Evolutionary conservation across 345 rosid species (phyloP), one percentile per base, ranked within the genome.

Genomic region (Kandelia obovata): DNA sequence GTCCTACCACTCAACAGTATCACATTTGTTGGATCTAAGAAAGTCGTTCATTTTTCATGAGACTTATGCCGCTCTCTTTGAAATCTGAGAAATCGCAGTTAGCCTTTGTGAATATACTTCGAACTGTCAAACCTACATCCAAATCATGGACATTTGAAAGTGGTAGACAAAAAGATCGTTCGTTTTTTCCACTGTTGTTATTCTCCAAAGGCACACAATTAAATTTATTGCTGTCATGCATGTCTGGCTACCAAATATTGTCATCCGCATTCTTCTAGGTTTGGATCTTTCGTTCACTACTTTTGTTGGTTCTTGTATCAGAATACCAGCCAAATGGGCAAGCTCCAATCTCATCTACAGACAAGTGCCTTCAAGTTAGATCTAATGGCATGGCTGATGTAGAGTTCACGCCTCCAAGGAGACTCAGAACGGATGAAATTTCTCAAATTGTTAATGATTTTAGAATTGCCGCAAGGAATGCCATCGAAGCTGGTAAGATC

Each of bases 381-480:
- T 2, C 84, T 63, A 81, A 71, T 58, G 94, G 89, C 39, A 13
- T 76, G 37, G 85, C 74, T 49, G 69, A 71, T 69, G 82, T 73
- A 8, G 2, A 70, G 39, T 91, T 82, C 77, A 62, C 88, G 0
- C 75, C 89, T 66, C 91, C 97, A 0, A 78, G 91, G 70, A 81
- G 82, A n/a, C 69, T 91, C 31, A 70, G 74, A 46, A 79, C 88
- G 0, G 89, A 85, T 35, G 92, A 91, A 78, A 88, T 91, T 67
- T 92, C 97, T n/a, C 66, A 74, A 63, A 73, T 85, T 69, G 85
- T 91, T 74, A 77, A 85, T 56, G 89, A 90, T 57, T 90, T 83
- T 57, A 84, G 89, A 64, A 75, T 81, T 68, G 94, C 96, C 59
- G 92, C 96, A 43, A 79, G 88, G 78, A 90, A 90, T 70, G 96